Evolutionary conservation across 371 early-diverging fungal genomes (phyloP).

Genomic region (Zancudomyces culisetae): DNA sequence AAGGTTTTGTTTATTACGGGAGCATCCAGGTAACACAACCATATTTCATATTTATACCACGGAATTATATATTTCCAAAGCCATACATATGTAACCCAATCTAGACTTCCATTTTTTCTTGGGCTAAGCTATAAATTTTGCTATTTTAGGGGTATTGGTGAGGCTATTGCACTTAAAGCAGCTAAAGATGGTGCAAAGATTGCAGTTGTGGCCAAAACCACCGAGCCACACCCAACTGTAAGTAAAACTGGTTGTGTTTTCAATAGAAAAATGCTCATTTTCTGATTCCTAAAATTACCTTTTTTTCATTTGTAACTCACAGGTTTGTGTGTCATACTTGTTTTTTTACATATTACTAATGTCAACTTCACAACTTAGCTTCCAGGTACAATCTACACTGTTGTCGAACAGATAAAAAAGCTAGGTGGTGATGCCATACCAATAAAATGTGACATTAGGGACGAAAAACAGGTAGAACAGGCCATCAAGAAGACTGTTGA

Average conservation of each 20-base stretch:
- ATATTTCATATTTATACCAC: neutral
- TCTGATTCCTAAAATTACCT: no score
- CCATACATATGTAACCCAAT: neutral
- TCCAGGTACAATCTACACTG: constrained; percentile 46
- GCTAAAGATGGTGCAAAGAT: constrained; percentile 44
- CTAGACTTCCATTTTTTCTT: neutral
- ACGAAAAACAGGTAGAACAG: constrained; percentile 35
- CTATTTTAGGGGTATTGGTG: constrained; percentile 35
- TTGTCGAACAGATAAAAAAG: constrained; percentile 42
- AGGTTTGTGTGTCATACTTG: no score
- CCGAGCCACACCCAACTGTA: constrained; percentile 43
- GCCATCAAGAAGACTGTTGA: constrained; percentile 38
- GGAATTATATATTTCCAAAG: neutral
- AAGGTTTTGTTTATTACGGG: constrained; percentile 6
- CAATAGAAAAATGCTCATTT: neutral
- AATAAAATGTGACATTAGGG: constrained; percentile 48
- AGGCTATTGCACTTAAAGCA: constrained; percentile 37
- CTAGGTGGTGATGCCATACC: constrained; percentile 50
- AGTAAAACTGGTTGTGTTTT: neutral
- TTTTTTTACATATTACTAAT: no score
- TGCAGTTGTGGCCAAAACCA: constrained; percentile 50
- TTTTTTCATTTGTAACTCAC: no score
- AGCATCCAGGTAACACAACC: constrained; percentile 8
- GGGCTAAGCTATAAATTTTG: no score
- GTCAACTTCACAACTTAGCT: no score